Evolutionary conservation across 345 rosid genomes (phyloP).

Genomic region (Boechera divaricarpa): DNA sequence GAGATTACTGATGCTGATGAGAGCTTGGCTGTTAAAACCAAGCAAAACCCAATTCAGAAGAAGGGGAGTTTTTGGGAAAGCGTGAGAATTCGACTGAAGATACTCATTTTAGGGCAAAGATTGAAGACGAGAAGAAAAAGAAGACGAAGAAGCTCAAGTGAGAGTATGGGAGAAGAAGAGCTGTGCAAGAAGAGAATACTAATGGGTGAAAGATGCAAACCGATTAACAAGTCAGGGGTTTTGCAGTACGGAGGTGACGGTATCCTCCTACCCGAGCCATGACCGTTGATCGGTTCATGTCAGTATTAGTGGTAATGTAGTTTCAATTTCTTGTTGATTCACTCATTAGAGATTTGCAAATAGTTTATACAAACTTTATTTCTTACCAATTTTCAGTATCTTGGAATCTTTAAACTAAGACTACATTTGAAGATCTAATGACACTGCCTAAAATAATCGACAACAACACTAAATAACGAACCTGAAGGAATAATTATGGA

Average conservation of each 20-base stretch:
- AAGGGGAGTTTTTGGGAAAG: conserved; percentile 9
- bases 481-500: not conserved
- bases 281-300: not conserved
- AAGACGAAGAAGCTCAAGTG: conserved; percentile 23
- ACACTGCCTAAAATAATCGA: conserved; percentile 11
- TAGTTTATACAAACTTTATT: conserved; percentile 24
- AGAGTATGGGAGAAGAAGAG: conserved; percentile 35
- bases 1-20: conserved; percentile 7
- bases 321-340: not conserved
- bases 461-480: conserved; percentile 25
- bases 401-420: conserved; percentile 8
- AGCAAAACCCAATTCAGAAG: not conserved
- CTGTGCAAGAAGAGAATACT: conserved; percentile 78
- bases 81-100: conserved; percentile 35
- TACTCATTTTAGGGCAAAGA: conserved; percentile 34
- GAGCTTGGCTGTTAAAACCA: not conserved
- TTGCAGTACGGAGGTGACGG: conserved; percentile 59
- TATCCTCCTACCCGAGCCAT: conserved; percentile 52
- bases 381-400: conserved; percentile 14
- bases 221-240: conserved; percentile 50
- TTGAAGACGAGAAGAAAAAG: conserved; percentile 37
- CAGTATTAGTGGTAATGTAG: not conserved
- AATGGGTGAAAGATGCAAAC: conserved; percentile 72
- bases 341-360: not conserved
- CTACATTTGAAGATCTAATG: conserved; percentile 25